A percentile compares a stretch with the other conserved stretches of the same genome.
These are phyloP conservation scores for Beauveria australis DNA, from an alignment of 2,329 filamentous ascomycete genomes.

Conservation along the genomic window DNA sequence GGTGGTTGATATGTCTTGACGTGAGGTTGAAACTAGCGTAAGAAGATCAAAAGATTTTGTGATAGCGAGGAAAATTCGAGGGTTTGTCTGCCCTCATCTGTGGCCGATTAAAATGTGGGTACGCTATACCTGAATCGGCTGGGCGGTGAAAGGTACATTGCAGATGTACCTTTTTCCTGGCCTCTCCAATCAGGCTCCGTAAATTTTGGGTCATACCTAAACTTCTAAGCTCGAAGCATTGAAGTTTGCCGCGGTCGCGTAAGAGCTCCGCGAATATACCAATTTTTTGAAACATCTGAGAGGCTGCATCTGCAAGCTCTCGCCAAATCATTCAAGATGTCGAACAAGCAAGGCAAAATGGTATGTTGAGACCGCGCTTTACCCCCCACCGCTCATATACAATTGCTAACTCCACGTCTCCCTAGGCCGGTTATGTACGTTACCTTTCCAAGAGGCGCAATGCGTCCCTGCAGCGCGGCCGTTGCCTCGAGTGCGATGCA, in stretches of 20 bases:
- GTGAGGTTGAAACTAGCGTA: conserved; percentile 21
- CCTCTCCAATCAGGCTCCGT: conserved; percentile 36
- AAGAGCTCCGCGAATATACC: conserved; percentile 30
- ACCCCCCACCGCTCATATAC: conserved; percentile 38
- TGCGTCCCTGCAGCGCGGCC: conserved; percentile 9
- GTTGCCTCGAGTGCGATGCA: not conserved
- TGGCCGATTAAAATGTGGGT: conserved; percentile 19
- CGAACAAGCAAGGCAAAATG: conserved; percentile 97
- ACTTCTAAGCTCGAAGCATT: conserved; percentile 33
- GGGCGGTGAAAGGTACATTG: conserved; percentile 24
- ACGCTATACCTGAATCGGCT: conserved; percentile 6
- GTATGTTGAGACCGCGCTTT: conserved; percentile 50
- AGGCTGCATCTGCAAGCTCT: conserved; percentile 24
- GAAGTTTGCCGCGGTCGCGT: conserved; percentile 31
- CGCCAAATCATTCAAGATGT: conserved; percentile 25
- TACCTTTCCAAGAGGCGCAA: conserved; percentile 9
- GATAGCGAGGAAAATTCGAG: conserved; percentile 28
- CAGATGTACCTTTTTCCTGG: conserved; percentile 26
- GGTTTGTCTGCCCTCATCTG: conserved; percentile 34
- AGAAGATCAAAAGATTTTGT: conserved; percentile 25
- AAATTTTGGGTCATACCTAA: conserved; percentile 34
- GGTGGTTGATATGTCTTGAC: conserved; percentile 26
- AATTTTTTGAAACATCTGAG: conserved; percentile 36
- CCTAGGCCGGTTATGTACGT: conserved; percentile 65
- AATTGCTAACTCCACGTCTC: conserved; percentile 50